Evolutionary conservation across 2,329 filamentous ascomycete genomes (phyloP).

Genomic region (Pseudohalonectria lignicola): DNA sequence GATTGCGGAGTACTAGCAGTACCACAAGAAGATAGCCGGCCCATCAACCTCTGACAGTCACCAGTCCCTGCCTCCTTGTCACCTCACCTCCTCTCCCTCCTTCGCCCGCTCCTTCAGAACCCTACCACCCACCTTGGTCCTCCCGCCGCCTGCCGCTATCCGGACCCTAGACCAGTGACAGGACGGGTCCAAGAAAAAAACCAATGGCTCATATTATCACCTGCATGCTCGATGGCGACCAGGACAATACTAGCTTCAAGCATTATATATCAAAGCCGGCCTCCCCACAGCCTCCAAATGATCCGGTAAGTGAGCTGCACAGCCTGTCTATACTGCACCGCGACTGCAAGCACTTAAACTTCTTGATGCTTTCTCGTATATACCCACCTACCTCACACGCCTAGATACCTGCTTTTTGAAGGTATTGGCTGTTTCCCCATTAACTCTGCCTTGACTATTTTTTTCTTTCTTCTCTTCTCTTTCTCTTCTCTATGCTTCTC

Average conservation of each 20-base stretch:
- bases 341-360: conserved; percentile 17
- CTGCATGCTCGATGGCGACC: conserved; percentile 40
- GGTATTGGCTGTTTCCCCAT: too few relatives aligned
- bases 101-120: background rate
- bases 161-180: background rate
- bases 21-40: background rate
- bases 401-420: too few relatives aligned
- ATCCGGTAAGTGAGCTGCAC: conserved; percentile 27
- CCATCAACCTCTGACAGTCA: background rate
- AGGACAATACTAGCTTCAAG: conserved; percentile 23
- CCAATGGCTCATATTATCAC: conserved; percentile 53
- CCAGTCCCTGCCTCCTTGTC: background rate
- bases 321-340: too few relatives aligned
- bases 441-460: conserved; percentile 2
- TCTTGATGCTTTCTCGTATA: conserved; percentile 4
- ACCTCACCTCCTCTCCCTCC: background rate
- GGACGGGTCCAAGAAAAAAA: background rate
- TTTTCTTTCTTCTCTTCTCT: conserved; percentile 1
- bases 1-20: too few relatives aligned
- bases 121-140: background rate
- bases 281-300: conserved; percentile 31
- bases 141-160: background rate
- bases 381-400: too few relatives aligned
- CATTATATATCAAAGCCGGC: conserved; percentile 40
- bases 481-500: too few relatives aligned